Conservation (phyloP, 108 stramenopile species). For the Stephanodiscus minutulus region DNA sequence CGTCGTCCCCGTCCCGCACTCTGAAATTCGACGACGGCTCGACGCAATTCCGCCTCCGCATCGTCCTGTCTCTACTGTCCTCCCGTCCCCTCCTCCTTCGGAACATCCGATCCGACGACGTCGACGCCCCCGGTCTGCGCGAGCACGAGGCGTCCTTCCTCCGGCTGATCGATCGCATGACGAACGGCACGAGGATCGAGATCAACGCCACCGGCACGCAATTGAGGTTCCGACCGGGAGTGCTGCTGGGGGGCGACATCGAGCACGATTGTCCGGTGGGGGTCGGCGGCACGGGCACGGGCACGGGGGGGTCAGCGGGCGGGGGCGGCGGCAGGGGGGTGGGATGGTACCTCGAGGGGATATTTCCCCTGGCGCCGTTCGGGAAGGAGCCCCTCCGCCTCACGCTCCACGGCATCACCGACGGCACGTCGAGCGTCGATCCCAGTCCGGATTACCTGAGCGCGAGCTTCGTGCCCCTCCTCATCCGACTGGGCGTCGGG, state of each 20-base stretch:
- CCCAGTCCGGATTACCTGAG: slow-evolving; percentile 87
- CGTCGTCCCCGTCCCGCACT: slow-evolving; percentile 23
- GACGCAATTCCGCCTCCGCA: slow-evolving; percentile 81
- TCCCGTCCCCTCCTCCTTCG: slow-evolving; percentile 79
- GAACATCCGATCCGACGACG: slow-evolving; percentile 84
- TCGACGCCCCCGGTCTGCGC: slow-evolving; percentile 78
- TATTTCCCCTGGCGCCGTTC: slow-evolving; percentile 94
- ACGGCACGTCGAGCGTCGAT: slow-evolving; percentile 71
- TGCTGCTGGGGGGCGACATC: slow-evolving; percentile 87
- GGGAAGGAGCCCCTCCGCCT: slow-evolving; percentile 88
- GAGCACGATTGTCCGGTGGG: slow-evolving; percentile 85
- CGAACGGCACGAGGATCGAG: slow-evolving; percentile 94
- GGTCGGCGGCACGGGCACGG: not conserved
- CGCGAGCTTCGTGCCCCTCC: slow-evolving; percentile 78
- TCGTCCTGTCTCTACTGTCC: slow-evolving; percentile 77
- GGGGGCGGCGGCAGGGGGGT: slow-evolving; percentile 51
- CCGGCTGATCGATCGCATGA: slow-evolving; percentile 91
- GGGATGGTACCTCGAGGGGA: slow-evolving; percentile 98
- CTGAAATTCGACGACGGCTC: slow-evolving; percentile 85
- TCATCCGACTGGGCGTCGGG: slow-evolving; percentile 90
- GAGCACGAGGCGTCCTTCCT: slow-evolving; percentile 88
- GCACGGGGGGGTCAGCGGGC: not conserved
- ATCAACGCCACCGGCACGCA: slow-evolving; percentile 98
- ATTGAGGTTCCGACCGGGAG: slow-evolving; percentile 91
- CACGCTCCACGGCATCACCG: slow-evolving; percentile 80